Conservation (phyloP, 257 asterid species). For the Pogostemon cablin region DNA sequence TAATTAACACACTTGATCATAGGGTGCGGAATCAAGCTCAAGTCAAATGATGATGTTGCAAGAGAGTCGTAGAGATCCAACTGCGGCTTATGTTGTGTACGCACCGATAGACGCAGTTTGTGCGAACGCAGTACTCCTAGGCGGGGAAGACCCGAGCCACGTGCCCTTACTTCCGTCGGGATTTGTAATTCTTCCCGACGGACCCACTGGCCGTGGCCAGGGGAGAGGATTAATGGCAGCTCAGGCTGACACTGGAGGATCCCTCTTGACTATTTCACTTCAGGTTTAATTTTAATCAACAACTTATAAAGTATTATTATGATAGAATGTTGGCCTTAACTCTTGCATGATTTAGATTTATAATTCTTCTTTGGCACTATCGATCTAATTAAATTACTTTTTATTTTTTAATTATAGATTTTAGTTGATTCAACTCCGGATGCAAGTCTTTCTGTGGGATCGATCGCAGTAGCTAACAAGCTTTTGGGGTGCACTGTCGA, state of each 20-base stretch:
- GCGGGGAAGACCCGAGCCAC: constrained; percentile 43
- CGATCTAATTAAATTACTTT: neutral
- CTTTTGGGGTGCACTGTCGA: constrained; percentile 43
- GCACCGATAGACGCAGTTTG: constrained; percentile 47
- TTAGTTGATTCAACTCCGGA: constrained; percentile 42
- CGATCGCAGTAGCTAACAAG: constrained; percentile 38
- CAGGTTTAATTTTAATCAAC: constrained; percentile 37
- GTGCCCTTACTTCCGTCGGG: constrained; percentile 60
- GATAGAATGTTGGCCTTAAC: too few species aligned
- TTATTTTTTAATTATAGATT: constrained; percentile 27
- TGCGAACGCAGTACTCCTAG: constrained; percentile 28
- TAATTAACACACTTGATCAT: neutral
- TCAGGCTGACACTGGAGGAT: constrained; percentile 41
- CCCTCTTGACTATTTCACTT: constrained; percentile 51
- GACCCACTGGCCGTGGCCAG: constrained; percentile 32
- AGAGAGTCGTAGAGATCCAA: constrained; percentile 51
- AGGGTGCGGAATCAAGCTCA: constrained; percentile 37
- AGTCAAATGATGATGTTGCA: constrained; percentile 41
- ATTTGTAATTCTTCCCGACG: constrained; percentile 62
- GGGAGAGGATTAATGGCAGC: constrained; percentile 15
- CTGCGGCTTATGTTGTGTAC: constrained; percentile 49
- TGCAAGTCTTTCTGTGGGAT: constrained; percentile 37
- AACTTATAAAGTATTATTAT: neutral
- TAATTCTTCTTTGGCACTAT: too few species aligned
- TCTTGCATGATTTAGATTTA: too few species aligned